A percentile compares a stretch with the other conserved stretches of the same genome.
phyloP scores from a whole-genome alignment of 2,329 filamentous ascomycete genomes.

The Endothia cerciana region DNA sequence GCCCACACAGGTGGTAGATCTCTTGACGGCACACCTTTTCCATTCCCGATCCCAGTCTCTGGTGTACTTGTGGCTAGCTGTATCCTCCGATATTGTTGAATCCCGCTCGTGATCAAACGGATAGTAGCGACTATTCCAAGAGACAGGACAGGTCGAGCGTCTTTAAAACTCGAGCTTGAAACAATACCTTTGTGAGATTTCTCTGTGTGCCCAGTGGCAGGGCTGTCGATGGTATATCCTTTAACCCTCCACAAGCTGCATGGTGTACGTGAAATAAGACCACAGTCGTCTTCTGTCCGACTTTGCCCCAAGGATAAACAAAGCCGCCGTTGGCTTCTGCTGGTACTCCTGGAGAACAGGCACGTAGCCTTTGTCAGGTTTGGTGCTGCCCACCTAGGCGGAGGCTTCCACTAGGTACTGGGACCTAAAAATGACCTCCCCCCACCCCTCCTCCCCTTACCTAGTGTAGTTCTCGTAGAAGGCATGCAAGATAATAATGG shows the following conservation, averaged over 20 bases:
- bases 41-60: neutral
- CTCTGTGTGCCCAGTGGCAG: neutral
- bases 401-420: too few species aligned
- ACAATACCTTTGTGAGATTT: slow-evolving; percentile 1
- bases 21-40: slow-evolving; percentile 3
- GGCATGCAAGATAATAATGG: too few species aligned
- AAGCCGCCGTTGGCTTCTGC: neutral
- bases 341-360: too few species aligned
- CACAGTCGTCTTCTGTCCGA: neutral
- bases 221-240: neutral
- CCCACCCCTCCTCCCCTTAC: too few species aligned
- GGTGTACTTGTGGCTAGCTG: neutral
- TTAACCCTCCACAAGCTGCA: neutral
- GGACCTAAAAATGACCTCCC: too few species aligned
- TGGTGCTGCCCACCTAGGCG: too few species aligned
- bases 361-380: too few species aligned
- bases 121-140: neutral
- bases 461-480: too few species aligned
- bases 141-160: too few species aligned
- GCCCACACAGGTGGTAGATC: slow-evolving; percentile 1
- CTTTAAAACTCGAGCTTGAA: too few species aligned
- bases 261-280: neutral
- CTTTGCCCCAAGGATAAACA: neutral
- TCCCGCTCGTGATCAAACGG: neutral
- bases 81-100: neutral